Evolutionary conservation across 140 eudicot species (phyloP).

Genomic region (Bidens hawaiensis): DNA sequence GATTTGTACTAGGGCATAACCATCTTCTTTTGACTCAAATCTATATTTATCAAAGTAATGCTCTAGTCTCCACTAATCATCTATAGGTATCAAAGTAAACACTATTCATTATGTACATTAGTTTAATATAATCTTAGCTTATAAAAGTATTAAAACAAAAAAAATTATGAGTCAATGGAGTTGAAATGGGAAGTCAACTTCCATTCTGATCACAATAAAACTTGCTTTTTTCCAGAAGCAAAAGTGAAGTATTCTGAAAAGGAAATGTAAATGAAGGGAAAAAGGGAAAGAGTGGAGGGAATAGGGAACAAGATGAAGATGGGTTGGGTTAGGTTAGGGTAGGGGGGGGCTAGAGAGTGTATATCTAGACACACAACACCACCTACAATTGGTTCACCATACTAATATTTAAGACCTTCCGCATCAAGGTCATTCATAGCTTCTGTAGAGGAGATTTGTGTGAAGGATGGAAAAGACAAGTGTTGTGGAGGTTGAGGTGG

Average conservation of each 20-base stretch:
- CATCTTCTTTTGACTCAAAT: slow-evolving; percentile 18
- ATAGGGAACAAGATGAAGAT: slow-evolving; percentile 35
- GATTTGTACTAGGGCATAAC: slow-evolving; percentile 22
- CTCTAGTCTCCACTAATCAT: slow-evolving; percentile 12
- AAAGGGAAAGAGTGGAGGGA: slow-evolving; percentile 32
- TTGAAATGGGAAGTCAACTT: slow-evolving; percentile 31
- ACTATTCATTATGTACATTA: no score
- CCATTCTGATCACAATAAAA: slow-evolving; percentile 23
- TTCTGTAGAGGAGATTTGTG: no score
- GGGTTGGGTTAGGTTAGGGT: neutral
- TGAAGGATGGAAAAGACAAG: no score
- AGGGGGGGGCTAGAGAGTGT: slow-evolving; percentile 12
- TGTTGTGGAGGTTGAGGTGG: no score
- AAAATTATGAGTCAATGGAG: slow-evolving; percentile 8
- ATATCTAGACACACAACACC: slow-evolving; percentile 15
- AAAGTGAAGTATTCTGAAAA: slow-evolving; percentile 41
- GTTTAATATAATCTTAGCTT: neutral
- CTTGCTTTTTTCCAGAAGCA: slow-evolving; percentile 26
- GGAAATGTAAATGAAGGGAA: slow-evolving; percentile 37
- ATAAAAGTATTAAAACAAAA: neutral
- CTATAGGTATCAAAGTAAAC: no score
- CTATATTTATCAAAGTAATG: slow-evolving; percentile 10
- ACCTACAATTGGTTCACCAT: slow-evolving; percentile 14
- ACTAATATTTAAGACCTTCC: no score
- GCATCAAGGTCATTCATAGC: no score